Base-by-base conservation (phyloP, 202 grass and related monocot genomes). In the Schoenoplectus tabernaemontani region DNA sequence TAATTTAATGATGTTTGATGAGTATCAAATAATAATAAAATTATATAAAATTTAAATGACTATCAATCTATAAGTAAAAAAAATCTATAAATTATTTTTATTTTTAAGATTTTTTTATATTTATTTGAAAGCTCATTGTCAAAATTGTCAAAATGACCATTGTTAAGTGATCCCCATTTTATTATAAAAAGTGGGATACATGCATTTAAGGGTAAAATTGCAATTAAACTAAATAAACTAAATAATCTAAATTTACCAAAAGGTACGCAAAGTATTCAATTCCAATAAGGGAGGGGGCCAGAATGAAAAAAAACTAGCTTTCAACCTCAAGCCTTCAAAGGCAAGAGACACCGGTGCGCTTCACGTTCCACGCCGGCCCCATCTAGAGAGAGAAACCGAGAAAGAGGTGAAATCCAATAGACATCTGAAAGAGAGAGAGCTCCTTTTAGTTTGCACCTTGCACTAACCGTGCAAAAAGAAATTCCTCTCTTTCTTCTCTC, bases 271-370 rank as follows among this genome's bases (percentile, higher is more conserved):
- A 17, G 7, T 5, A 61, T 78, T 50, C 57, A 5, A 44, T 60
- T 50, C 58, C 15, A 23, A 33, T 32, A 9, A n/a, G n/a, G n/a
- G n/a, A 33, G 44, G 79, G 79, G 30, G 51, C 30, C 17, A 48
- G 64, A 78, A 41, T 41, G 53, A 46, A 56, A 59, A 71, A 22
- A 57, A 57, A 61, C 26, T 79, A 64, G 24, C 77, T 79, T 79
- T n/a, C n/a, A n/a, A n/a, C n/a, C n/a, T n/a, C n/a, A n/a, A n/a
- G n/a, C n/a, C n/a, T n/a, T n/a, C 22, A 79, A 64, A 64, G 58
- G 58, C 77, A 79, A 79, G 77, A 50, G 57, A 79, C 11, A 76
- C 67, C 58, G 82, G 82, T 84, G 68, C 57, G 38, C 82, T 56
- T 64, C 82, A 84, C 72, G 72, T 84, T 84, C 26, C 43, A 24